phyloP scores from a whole-genome alignment of 495 filamentous ascomycete genomes.

The Penicillium turbatum region DNA sequence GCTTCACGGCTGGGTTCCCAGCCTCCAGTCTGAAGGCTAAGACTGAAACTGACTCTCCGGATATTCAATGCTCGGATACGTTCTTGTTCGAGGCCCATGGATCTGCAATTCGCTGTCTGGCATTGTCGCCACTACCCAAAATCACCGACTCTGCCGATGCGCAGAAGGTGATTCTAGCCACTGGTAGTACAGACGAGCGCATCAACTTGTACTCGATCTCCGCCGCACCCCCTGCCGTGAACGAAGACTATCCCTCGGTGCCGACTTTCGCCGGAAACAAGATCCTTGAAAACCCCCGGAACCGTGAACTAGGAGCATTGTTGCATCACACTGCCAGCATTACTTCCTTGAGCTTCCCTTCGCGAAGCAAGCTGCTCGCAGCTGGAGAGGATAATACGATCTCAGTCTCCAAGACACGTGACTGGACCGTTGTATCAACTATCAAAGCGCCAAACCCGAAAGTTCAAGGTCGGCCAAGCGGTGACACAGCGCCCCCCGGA shows the following conservation, averaged over 20 bases:
- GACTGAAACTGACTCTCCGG: slow-evolving; percentile 21
- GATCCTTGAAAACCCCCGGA: slow-evolving; percentile 75
- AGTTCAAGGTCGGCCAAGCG: slow-evolving; percentile 73
- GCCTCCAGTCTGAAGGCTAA: slow-evolving; percentile 24
- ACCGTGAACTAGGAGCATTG: slow-evolving; percentile 81
- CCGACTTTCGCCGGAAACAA: slow-evolving; percentile 62
- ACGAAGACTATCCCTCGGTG: slow-evolving; percentile 43
- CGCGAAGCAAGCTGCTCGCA: slow-evolving; percentile 78
- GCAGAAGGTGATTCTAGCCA: slow-evolving; percentile 80
- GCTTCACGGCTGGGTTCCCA: slow-evolving; percentile 71
- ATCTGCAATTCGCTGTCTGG: slow-evolving; percentile 84
- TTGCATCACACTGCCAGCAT: slow-evolving; percentile 80
- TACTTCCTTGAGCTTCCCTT: slow-evolving; percentile 76
- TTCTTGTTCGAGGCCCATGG: slow-evolving; percentile 95
- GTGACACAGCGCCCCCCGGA: slow-evolving; percentile 83
- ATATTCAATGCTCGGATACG: slow-evolving; percentile 76
- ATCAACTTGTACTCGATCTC: slow-evolving; percentile 94
- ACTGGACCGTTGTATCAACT: slow-evolving; percentile 84
- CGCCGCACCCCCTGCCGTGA: slow-evolving; percentile 53
- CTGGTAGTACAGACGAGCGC: slow-evolving; percentile 83
- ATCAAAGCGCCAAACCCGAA: slow-evolving; percentile 90
- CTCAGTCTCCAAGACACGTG: slow-evolving; percentile 76
- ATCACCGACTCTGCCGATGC: slow-evolving; percentile 44
- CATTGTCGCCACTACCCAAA: slow-evolving; percentile 73
- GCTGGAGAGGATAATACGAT: slow-evolving; percentile 84